Conservation (phyloP, 495 filamentous ascomycete species). For the Penicillium silybi region DNA sequence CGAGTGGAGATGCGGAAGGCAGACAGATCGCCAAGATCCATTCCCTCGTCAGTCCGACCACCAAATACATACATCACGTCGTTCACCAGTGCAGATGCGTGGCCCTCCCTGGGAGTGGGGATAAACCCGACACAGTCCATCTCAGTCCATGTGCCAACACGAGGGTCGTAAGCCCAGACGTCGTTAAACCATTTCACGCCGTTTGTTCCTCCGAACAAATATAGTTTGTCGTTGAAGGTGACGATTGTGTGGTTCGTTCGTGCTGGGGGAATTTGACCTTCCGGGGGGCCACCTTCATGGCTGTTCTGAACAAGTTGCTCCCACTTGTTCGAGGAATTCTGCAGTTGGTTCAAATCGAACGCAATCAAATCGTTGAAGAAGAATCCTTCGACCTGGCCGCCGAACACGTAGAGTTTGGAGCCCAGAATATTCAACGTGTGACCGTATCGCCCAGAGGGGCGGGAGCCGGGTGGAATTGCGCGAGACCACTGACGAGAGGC, state of each 20-base stretch:
- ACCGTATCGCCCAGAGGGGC: slow-evolving; percentile 89
- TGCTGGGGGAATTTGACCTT: slow-evolving; percentile 75
- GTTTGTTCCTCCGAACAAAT: slow-evolving; percentile 96
- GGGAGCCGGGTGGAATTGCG: slow-evolving; percentile 75
- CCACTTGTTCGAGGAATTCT: slow-evolving; percentile 86
- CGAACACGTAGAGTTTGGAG: slow-evolving; percentile 95
- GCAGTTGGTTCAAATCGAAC: slow-evolving; percentile 92
- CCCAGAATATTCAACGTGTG: slow-evolving; percentile 95
- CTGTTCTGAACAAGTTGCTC: slow-evolving; percentile 79
- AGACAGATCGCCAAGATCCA: slow-evolving; percentile 88
- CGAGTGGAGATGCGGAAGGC: slow-evolving; percentile 89
- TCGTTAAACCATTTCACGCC: slow-evolving; percentile 96
- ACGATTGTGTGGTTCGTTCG: slow-evolving; percentile 94
- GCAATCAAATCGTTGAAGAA: slow-evolving; percentile 98
- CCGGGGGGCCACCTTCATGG: slow-evolving; percentile 60
- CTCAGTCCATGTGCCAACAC: slow-evolving; percentile 74
- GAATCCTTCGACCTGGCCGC: slow-evolving; percentile 92
- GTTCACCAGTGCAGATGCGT: slow-evolving; percentile 86
- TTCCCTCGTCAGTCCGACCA: slow-evolving; percentile 88
- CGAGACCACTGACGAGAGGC: slow-evolving; percentile 98
- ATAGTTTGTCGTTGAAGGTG: slow-evolving; percentile 90
- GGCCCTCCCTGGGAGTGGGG: slow-evolving; percentile 86
- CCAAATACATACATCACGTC: slow-evolving; percentile 99
- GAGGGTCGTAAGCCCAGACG: slow-evolving; percentile 92
- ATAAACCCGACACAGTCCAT: slow-evolving; percentile 97